Base-by-base conservation (phyloP, 1,139 yeast genomes). In the Nakaseomyces nivariensis region DNA sequence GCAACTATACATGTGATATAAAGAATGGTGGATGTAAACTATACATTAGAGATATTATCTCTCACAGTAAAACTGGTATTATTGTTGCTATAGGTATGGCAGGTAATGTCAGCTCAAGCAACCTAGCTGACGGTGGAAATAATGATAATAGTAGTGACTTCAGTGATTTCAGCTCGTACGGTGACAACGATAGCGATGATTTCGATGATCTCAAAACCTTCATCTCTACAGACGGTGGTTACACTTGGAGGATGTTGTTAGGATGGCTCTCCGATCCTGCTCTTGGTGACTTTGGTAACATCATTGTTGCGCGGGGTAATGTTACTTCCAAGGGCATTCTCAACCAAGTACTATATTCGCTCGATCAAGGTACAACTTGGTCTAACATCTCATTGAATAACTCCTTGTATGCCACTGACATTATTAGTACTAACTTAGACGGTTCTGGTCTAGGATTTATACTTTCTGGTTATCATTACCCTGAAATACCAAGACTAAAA, bases 221-320 rank as follows among this genome's bases (percentile, higher is more conserved):
- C 25, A 37, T 47, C 13, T 47, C 49, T 11, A 27, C 31, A 11
- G 49, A 47, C 37, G 49, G 47, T 11, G 49, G 49, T 25, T 66
- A 74, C 7, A 69, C 82, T 0, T 89, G 96, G 96, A 67, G 66
- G 38, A 63, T 71, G 51, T 76, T 81, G 0, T 61, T 81, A 26
- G 78, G 79, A 41, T 76, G 72, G 40, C 80, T 89, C 1, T 72
- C 79, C 44, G 60, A 73, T 5, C 81, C 77, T 56, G 73, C 84
- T 0, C 83, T 81, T 68, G 96, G 94, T 49, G 95, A 88, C 66
- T 78, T 78, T 52, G 97, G 96, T 47, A 87, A 87, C 62, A 66
- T 87, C 5, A 75, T 87, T 44, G 69, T 85, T 2, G 87, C 89
- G 2, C 70, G 79, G 5, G 64, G 64, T 44, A 67, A 60, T 9